Evolutionary conservation across 2,329 filamentous ascomycete genomes (phyloP).

Genomic region (Cercospora sp.): DNA sequence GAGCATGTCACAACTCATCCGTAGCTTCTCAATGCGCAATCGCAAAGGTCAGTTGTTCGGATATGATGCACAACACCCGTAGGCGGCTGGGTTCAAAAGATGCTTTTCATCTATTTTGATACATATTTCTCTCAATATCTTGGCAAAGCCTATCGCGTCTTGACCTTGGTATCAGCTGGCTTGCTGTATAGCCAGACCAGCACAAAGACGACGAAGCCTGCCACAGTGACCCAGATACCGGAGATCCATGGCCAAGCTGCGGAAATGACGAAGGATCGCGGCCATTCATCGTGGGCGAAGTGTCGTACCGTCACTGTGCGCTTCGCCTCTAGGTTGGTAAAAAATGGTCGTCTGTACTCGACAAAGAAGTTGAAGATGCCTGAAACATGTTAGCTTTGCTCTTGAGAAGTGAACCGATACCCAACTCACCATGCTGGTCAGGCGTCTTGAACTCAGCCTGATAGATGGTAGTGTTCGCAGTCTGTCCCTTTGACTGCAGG

Average conservation of each 20-base stretch:
- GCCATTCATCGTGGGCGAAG: slow-evolving; percentile 96
- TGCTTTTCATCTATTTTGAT: neutral
- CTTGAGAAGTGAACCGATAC: neutral
- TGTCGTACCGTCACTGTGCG: slow-evolving; percentile 90
- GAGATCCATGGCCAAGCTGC: slow-evolving; percentile 94
- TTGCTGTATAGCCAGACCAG: slow-evolving; percentile 82
- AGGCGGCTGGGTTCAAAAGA: neutral
- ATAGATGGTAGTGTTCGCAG: slow-evolving; percentile 71
- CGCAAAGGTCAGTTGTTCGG: no score
- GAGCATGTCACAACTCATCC: no score
- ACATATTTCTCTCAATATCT: neutral
- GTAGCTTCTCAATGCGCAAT: no score
- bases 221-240: slow-evolving; percentile 79
- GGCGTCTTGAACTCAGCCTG: slow-evolving; percentile 75
- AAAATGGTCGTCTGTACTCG: slow-evolving; percentile 94
- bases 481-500: slow-evolving; percentile 58
- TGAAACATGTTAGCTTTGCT: neutral
- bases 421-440: slow-evolving; percentile 78
- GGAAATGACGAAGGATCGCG: slow-evolving; percentile 83
- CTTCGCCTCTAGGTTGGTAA: slow-evolving; percentile 90
- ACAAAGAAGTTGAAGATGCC: slow-evolving; percentile 93
- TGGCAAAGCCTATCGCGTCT: slow-evolving; percentile 23
- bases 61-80: neutral
- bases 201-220: slow-evolving; percentile 82
- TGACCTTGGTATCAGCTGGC: slow-evolving; percentile 49